Evolutionary conservation across 495 filamentous ascomycete genomes (phyloP).

Genomic region (Copromyces sp.): DNA sequence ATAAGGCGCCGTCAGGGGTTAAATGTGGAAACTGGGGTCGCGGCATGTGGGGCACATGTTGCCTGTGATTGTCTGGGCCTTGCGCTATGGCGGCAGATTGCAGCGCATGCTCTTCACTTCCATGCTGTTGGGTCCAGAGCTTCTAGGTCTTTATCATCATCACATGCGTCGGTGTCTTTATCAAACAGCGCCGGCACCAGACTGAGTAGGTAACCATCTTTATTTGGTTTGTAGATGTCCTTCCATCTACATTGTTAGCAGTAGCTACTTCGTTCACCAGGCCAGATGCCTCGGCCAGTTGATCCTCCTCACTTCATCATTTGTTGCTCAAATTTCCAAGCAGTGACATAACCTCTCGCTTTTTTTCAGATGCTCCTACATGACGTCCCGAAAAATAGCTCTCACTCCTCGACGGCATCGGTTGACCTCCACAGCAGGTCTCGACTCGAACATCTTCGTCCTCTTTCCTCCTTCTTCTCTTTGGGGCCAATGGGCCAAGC

Average conservation of each 20-base stretch:
- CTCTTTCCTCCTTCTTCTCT: background rate
- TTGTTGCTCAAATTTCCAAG: background rate
- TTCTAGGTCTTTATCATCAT: background rate
- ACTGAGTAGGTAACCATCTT: background rate
- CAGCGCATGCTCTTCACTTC: constrained; percentile 10
- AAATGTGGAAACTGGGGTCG: background rate
- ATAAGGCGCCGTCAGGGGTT: background rate
- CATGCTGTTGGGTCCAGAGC: background rate
- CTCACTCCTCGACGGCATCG: background rate
- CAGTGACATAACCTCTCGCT: background rate
- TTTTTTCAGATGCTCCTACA: background rate
- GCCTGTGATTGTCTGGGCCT: background rate
- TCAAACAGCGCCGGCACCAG: background rate
- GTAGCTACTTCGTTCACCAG: background rate
- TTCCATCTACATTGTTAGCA: background rate
- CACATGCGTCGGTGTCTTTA: background rate
- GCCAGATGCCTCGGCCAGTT: background rate
- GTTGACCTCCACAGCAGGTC: background rate
- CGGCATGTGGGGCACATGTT: background rate
- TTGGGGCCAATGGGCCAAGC: background rate
- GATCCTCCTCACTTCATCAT: background rate
- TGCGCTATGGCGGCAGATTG: constrained; percentile 4
- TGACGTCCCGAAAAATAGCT: background rate
- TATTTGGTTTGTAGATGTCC: background rate
- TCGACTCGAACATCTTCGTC: background rate